Percentiles rank a stretch among this genome's conserved stretches.
Evolutionary conservation across 495 filamentous ascomycete genomes (phyloP).

Genomic region (Margaritispora aquatica): DNA sequence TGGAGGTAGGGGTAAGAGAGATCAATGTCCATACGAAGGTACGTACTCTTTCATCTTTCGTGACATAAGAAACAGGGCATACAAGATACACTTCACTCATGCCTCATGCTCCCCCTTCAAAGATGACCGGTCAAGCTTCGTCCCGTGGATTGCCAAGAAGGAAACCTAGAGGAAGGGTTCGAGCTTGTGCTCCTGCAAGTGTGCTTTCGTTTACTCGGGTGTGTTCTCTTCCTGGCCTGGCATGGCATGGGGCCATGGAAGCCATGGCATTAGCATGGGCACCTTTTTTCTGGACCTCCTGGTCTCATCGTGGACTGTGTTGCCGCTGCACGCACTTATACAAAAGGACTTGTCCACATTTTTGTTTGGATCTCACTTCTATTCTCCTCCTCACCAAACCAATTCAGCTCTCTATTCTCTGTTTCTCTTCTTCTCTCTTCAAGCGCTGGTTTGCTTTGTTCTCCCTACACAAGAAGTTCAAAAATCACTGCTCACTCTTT

Average conservation of each 20-base stretch:
- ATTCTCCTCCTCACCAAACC: neutral
- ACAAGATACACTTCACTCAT: no score
- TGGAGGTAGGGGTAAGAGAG: no score
- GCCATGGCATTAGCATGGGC: no score
- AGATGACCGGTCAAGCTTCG: conserved; percentile 17
- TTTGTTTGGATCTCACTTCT: neutral
- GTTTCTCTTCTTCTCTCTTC: conserved; percentile 7
- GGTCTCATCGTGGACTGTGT: no score
- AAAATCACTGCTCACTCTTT: conserved; percentile 37
- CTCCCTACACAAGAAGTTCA: conserved; percentile 25
- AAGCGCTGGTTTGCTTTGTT: conserved; percentile 54
- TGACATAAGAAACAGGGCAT: no score
- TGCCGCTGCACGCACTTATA: neutral
- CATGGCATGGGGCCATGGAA: no score
- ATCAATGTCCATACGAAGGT: no score
- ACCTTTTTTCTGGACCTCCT: no score
- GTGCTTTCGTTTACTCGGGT: no score
- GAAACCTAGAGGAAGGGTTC: no score
- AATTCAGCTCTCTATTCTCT: conserved; percentile 25
- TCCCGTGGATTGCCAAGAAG: conserved; percentile 16
- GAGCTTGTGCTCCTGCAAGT: conserved; percentile 16
- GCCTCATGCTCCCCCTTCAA: neutral
- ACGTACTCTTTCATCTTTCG: no score
- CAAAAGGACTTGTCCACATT: neutral
- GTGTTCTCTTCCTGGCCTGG: no score